Evolutionary conservation across 2,329 filamentous ascomycete species (phyloP).

Genomic region (Pestalotiopsis sp.): DNA sequence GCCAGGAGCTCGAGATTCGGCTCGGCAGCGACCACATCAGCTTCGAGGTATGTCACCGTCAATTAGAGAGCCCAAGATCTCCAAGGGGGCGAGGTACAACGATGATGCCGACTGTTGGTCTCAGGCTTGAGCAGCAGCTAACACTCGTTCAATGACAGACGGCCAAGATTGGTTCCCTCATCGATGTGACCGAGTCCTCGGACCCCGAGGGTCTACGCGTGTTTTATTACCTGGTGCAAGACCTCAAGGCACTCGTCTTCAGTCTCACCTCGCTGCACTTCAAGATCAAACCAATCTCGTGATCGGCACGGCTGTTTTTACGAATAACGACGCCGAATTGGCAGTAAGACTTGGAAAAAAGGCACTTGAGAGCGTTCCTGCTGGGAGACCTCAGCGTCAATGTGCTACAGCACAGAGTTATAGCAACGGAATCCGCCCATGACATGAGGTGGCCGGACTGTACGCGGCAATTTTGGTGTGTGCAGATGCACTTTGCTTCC

Average conservation of each 20-base stretch:
- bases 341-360: not conserved
- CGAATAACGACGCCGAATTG: constrained; percentile 6
- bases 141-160: constrained; percentile 59
- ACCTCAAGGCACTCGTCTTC: constrained; percentile 95
- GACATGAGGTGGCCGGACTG: not conserved
- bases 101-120: not conserved
- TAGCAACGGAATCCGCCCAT: not conserved
- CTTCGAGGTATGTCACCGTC: constrained; percentile 74
- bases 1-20: constrained; percentile 94
- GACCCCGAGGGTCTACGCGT: constrained; percentile 95
- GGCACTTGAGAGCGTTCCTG: not conserved
- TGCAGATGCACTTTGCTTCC: not conserved
- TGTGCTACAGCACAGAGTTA: not conserved
- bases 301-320: constrained; percentile 5
- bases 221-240: constrained; percentile 98
- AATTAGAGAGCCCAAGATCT: not conserved
- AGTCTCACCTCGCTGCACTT: constrained; percentile 96
- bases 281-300: constrained; percentile 82
- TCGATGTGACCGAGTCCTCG: constrained; percentile 93
- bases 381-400: not conserved
- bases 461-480: not conserved
- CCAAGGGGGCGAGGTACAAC: no score
- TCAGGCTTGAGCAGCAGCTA: not conserved
- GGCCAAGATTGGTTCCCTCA: constrained; percentile 95
- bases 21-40: constrained; percentile 95